phyloP scores from a whole-genome alignment of 495 filamentous ascomycete genomes.

The Astrothelium macrocarpum region DNA sequence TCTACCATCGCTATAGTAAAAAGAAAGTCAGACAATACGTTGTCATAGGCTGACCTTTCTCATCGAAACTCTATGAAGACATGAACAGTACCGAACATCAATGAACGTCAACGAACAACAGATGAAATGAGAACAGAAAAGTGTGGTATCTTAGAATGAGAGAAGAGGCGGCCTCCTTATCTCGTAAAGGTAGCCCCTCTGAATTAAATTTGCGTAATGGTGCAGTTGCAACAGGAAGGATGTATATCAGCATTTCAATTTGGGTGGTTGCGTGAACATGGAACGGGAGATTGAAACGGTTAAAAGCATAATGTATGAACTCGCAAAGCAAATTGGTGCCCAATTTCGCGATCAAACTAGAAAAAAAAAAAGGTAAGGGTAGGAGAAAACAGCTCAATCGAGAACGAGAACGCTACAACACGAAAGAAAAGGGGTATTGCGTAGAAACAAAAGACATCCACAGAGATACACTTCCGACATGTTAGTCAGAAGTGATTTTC shows the following conservation, averaged over 20 bases:
- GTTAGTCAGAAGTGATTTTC: background rate
- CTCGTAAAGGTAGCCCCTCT: background rate
- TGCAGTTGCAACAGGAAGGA: background rate
- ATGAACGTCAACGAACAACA: background rate
- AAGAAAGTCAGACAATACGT: background rate
- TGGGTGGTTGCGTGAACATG: background rate
- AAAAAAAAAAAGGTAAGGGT: background rate
- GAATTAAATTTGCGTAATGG: background rate
- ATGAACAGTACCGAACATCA: background rate
- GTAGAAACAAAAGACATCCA: background rate
- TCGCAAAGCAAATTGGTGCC: conserved; percentile 3
- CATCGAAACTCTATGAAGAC: background rate
- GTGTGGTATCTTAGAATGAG: background rate
- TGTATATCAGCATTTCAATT: background rate
- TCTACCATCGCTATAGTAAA: background rate
- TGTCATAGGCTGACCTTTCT: background rate
- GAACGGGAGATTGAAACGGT: background rate
- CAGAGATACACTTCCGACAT: background rate
- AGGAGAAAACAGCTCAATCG: no score
- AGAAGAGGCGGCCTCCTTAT: background rate
- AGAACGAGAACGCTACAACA: conserved; percentile 4
- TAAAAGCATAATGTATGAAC: background rate
- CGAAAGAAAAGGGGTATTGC: conserved; percentile 1
- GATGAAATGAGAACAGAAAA: background rate
- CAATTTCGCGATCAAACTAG: background rate